Percentiles rank a stretch among this genome's conserved stretches.
Conservation (phyloP, 2,329 filamentous ascomycete species). For the Lachnellula arida region DNA sequence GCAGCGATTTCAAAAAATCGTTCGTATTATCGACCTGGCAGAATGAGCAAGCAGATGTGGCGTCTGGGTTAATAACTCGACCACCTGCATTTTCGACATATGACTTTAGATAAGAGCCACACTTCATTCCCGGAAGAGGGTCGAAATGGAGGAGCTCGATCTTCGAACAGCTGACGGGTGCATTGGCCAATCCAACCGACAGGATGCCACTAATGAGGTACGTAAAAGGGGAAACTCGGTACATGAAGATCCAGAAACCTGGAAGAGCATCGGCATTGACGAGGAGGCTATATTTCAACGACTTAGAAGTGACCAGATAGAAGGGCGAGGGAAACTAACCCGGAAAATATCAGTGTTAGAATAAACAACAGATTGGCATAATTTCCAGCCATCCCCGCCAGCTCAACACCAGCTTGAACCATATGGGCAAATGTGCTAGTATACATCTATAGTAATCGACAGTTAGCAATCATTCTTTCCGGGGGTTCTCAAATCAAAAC, state of each 20-base stretch:
- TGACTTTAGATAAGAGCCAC: constrained; percentile 50
- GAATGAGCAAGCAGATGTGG: constrained; percentile 50
- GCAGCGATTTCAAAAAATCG: constrained; percentile 43
- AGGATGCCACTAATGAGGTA: constrained; percentile 67
- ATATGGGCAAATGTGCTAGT: constrained; percentile 77
- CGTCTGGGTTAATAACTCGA: constrained; percentile 45
- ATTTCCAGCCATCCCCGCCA: constrained; percentile 72
- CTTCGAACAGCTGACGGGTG: constrained; percentile 57
- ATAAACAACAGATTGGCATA: constrained; percentile 73
- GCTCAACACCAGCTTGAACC: constrained; percentile 70
- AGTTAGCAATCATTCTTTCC: too few species aligned
- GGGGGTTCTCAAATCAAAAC: constrained; percentile 39
- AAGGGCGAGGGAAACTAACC: constrained; percentile 53
- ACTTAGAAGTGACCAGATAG: constrained; percentile 38
- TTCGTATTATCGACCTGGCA: constrained; percentile 51
- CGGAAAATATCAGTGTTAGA: constrained; percentile 69
- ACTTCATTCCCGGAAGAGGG: constrained; percentile 52
- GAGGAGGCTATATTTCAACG: constrained; percentile 48
- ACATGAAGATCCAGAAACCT: constrained; percentile 82
- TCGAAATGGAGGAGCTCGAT: constrained; percentile 66
- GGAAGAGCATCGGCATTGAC: constrained; percentile 59
- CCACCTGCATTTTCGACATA: constrained; percentile 50
- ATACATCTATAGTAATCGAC: constrained; percentile 59
- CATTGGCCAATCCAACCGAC: constrained; percentile 63
- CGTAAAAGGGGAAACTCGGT: constrained; percentile 56